Base-by-base conservation (phyloP, 2,329 filamentous ascomycete genomes). In the Onygenales sp. region DNA sequence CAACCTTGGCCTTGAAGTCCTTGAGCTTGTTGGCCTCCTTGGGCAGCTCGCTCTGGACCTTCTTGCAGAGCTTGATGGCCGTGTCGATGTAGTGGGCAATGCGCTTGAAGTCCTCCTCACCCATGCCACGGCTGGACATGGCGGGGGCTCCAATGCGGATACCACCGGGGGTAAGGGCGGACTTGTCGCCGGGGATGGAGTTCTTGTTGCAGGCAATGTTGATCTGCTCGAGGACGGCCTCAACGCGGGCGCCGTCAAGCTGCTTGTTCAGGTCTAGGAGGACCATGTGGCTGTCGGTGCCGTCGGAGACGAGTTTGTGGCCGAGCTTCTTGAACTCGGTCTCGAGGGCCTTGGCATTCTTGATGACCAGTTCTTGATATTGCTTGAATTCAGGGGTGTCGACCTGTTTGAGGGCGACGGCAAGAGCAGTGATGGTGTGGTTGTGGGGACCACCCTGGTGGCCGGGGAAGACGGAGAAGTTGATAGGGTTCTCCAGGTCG, bases 161-260 rank as follows among this genome's bases (percentile, higher is more conserved):
- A 78, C 93, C 93, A 67, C 85, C 89, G 52, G 93, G 93, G 59
- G 89, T 95, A 62, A 98, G 82, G 48, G 93, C 93, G 55, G 88
- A 95, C 81, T 95, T 96, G 81, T 98, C 93, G 59, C 93, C 93
- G 42, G 93, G 93, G 55, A 95, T 93, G 56, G 88, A 86, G 83
- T 98, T 98, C 85, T 98, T 98, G 85, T 98, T 98, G 83, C 90
- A 95, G 58, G 93, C 91, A 72, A 98, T 95, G 80, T 95, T 95
- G 75, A 96, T 93, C 72, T 94, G 87, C 79, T 98, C 93, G 17
- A 98, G 85, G 55, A 98, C 87, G 57, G 88, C 86, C 81, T 98
- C 93, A 42, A 97, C 87, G 72, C 93, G 89, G 54, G 87, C 86
- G 61, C 91, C 91, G 66, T 98, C 93, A 56, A 98, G 84, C 54